phyloP scores from a whole-genome alignment of 2,329 filamentous ascomycete species.

The Penicillium psychrosexuale region DNA sequence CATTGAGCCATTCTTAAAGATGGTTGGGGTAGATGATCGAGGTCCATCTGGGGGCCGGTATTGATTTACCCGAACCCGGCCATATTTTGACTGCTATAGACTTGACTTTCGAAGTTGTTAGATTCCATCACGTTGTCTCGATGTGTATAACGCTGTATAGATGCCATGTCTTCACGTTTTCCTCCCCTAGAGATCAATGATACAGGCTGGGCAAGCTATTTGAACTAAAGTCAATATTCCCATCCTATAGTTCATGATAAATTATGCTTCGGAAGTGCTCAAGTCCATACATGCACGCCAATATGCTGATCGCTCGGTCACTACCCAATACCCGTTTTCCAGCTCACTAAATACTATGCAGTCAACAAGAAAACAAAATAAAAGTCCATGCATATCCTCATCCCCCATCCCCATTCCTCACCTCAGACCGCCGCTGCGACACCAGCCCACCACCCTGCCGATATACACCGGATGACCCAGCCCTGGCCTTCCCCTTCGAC shows the following conservation, averaged over 20 bases:
- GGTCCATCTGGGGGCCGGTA: slow-evolving; percentile 34
- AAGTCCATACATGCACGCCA: background rate
- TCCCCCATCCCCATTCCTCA: background rate
- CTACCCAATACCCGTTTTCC: background rate
- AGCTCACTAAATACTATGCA: background rate
- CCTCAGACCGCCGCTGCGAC: background rate
- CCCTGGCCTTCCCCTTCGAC: slow-evolving; percentile 25
- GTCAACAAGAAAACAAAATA: background rate
- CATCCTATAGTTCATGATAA: background rate
- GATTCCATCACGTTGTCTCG: background rate
- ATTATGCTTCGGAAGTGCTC: background rate
- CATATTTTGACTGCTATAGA: background rate
- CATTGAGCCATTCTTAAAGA: slow-evolving; percentile 66
- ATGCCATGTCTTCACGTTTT: background rate
- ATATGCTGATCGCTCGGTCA: background rate
- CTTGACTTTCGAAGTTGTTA: background rate
- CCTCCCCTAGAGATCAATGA: background rate
- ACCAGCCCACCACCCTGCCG: background rate
- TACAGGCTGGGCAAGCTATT: background rate
- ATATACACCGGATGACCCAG: background rate
- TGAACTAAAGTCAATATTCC: background rate
- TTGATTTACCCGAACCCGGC: background rate
- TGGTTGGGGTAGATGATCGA: slow-evolving; percentile 34
- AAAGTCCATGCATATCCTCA: background rate
- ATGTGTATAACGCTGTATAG: slow-evolving; percentile 3